Percentiles rank a stretch among this genome's conserved stretches.
phyloP scores from a whole-genome alignment of 192 early-diverging fungal genomes.

The Dimargaris cristalligena region DNA sequence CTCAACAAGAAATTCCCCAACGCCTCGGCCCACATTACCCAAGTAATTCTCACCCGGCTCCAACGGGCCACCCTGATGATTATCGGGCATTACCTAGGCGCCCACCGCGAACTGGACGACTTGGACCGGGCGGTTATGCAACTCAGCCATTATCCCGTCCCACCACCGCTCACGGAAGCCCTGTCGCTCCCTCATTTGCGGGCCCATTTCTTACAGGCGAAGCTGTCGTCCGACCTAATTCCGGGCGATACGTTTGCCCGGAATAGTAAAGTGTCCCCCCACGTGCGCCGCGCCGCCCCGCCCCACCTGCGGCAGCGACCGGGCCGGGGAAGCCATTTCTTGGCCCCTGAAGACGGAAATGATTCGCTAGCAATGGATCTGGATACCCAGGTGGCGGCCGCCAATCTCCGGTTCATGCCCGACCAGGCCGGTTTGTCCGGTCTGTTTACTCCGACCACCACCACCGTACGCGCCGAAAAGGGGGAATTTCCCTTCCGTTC shows the following conservation, averaged over 20 bases:
- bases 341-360: too few relatives aligned
- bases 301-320: neutral
- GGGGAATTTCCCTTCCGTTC: neutral
- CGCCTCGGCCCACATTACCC: slow-evolving; percentile 85
- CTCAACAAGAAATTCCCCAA: slow-evolving; percentile 80
- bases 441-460: neutral
- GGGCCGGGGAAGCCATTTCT: too few relatives aligned
- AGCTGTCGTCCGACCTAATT: slow-evolving; percentile 14
- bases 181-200: slow-evolving; percentile 5
- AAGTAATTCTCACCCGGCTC: slow-evolving; percentile 88
- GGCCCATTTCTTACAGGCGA: slow-evolving; percentile 16
- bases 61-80: slow-evolving; percentile 89
- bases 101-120: slow-evolving; percentile 70
- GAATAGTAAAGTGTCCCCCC: neutral
- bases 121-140: slow-evolving; percentile 75
- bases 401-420: neutral
- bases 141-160: slow-evolving; percentile 32
- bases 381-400: too few relatives aligned
- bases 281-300: neutral
- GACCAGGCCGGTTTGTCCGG: neutral
- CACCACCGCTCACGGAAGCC: slow-evolving; percentile 18
- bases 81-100: slow-evolving; percentile 70
- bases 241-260: slow-evolving; percentile 11
- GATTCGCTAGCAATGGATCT: too few relatives aligned
- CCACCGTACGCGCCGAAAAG: neutral